A percentile compares a stretch with the other conserved stretches of the same genome.
Evolutionary conservation across 1,284 basidiomycete species (phyloP).

Genomic region (Termitomyces sp.): DNA sequence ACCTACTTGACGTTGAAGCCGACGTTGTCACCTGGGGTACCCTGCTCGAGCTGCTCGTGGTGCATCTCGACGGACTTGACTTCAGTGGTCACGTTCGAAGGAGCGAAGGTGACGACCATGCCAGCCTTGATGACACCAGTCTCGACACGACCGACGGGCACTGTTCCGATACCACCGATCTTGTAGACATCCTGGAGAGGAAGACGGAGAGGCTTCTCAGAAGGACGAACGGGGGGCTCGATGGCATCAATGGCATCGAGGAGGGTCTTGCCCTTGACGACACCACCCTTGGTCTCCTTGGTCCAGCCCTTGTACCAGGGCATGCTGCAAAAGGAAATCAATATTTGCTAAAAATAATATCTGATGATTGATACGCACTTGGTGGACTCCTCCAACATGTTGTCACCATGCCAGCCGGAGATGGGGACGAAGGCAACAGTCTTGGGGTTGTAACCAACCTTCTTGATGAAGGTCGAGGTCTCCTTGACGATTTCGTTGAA

Average conservation of each 20-base stretch:
- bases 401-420: conserved; percentile 99
- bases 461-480: conserved; percentile 99
- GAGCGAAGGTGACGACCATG: conserved; percentile 98
- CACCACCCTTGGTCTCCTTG: conserved; percentile 93
- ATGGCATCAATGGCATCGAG: conserved; percentile 99
- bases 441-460: conserved; percentile 99
- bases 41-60: conserved; percentile 97
- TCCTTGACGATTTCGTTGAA: conserved; percentile 99
- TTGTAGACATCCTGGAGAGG: conserved; percentile 99
- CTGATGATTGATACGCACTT: conserved; percentile 55
- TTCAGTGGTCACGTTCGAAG: conserved; percentile 98
- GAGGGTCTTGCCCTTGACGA: conserved; percentile 96
- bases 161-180: conserved; percentile 99
- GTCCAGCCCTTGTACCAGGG: conserved; percentile 99
- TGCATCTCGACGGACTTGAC: conserved; percentile 99
- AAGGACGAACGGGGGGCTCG: conserved; percentile 93
- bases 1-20: conserved; percentile 94
- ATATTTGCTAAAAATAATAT: conserved; percentile 14
- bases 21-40: conserved; percentile 98
- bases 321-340: conserved; percentile 63
- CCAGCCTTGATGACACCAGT: conserved; percentile 99
- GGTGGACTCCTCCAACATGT: conserved; percentile 98
- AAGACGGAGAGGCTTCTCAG: conserved; percentile 99
- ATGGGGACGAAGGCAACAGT: conserved; percentile 98
- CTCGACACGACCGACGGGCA: conserved; percentile 99